These are phyloP conservation scores for Monascus purpureus DNA, from an alignment of 495 filamentous ascomycete genomes.

Conservation along the genomic window DNA sequence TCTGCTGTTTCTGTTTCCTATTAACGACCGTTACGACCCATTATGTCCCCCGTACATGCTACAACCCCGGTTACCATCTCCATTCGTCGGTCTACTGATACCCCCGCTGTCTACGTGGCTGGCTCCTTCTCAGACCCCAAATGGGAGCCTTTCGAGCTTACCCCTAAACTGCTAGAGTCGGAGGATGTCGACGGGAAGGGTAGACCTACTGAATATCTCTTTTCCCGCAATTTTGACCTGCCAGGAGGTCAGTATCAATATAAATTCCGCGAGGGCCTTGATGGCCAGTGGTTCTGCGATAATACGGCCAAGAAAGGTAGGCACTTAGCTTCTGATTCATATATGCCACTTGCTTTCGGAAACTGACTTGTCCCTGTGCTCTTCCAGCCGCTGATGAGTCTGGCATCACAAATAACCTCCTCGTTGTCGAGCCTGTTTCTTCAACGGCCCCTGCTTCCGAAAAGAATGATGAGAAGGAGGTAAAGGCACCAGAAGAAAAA, in stretches of 20 bases:
- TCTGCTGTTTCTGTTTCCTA: conserved; percentile 2
- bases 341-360: not conserved
- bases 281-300: conserved; percentile 53
- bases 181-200: conserved; percentile 30
- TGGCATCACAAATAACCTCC: conserved; percentile 1
- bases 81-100: conserved; percentile 39
- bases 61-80: conserved; percentile 33
- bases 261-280: conserved; percentile 51
- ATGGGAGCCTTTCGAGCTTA: conserved; percentile 51
- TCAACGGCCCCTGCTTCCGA: not conserved
- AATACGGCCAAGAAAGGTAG: conserved; percentile 38
- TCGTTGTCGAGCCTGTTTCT: conserved; percentile 5
- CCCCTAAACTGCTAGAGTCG: conserved; percentile 27
- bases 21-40: conserved; percentile 17
- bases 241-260: conserved; percentile 42
- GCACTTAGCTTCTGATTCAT: too few species aligned
- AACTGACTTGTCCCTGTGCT: not conserved
- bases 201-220: conserved; percentile 9
- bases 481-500: too few species aligned
- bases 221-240: conserved; percentile 9
- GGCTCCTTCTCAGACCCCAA: conserved; percentile 49
- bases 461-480: conserved; percentile 6
- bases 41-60: conserved; percentile 7
- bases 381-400: not conserved
- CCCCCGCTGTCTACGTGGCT: conserved; percentile 49